Percentiles rank a stretch among this genome's conserved stretches.
Evolutionary conservation across 2,329 filamentous ascomycete species (phyloP).

Genomic region (Sporothrix dimorphospora): DNA sequence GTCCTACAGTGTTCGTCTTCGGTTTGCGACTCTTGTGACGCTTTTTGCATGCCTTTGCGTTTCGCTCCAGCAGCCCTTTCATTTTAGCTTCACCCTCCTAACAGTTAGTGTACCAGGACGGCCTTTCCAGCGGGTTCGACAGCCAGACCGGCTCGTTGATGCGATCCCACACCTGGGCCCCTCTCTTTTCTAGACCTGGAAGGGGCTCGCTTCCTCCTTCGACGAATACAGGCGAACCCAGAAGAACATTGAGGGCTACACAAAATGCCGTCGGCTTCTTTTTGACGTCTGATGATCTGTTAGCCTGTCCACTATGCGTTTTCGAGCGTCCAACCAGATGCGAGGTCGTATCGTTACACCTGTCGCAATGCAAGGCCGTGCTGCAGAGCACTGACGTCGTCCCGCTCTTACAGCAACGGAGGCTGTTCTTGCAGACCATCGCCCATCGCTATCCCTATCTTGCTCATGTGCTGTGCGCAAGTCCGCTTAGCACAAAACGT

Average conservation of each 20-base stretch:
- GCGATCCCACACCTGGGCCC: background rate
- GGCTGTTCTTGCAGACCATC: background rate
- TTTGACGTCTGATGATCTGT: constrained; percentile 18
- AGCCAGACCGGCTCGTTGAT: background rate
- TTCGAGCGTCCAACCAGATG: constrained; percentile 4
- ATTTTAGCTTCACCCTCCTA: background rate
- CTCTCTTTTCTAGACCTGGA: background rate
- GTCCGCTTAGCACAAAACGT: background rate
- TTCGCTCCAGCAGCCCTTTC: background rate
- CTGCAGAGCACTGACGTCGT: constrained; percentile 31
- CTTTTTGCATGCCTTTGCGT: background rate
- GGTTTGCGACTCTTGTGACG: background rate
- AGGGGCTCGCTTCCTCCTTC: background rate
- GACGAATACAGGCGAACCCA: background rate
- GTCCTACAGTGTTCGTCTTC: background rate
- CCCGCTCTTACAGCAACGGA: constrained; percentile 25
- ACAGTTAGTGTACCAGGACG: background rate
- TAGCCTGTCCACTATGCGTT: background rate
- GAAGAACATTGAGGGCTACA: background rate
- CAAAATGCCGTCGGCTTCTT: background rate
- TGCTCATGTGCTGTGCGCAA: background rate
- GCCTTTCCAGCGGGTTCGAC: background rate
- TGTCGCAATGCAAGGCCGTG: constrained; percentile 10
- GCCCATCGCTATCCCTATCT: background rate
- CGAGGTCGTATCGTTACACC: constrained; percentile 20